These are phyloP conservation scores for Epichloe sibirici DNA, from an alignment of 2,329 filamentous ascomycete genomes.

Conservation along the genomic window DNA sequence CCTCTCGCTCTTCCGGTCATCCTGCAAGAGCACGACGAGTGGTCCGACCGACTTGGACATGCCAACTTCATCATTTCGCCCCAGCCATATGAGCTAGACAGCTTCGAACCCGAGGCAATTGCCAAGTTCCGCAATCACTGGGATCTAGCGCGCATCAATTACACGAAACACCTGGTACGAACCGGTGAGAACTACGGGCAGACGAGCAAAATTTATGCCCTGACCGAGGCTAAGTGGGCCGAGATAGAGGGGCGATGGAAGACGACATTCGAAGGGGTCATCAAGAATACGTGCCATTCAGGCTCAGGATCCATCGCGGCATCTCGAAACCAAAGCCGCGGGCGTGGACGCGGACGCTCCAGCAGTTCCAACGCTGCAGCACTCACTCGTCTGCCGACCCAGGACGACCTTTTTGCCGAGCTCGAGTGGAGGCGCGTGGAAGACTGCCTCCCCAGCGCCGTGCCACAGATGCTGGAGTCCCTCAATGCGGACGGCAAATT, in stretches of 20 bases:
- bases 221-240: slow-evolving; percentile 84
- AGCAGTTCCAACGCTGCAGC: slow-evolving; percentile 30
- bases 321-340: slow-evolving; percentile 27
- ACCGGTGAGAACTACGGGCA: slow-evolving; percentile 83
- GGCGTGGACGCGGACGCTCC: slow-evolving; percentile 26
- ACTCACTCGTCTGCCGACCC: slow-evolving; percentile 17
- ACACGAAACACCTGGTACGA: slow-evolving; percentile 76
- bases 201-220: slow-evolving; percentile 75
- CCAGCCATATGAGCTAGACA: slow-evolving; percentile 61
- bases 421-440: slow-evolving; percentile 35
- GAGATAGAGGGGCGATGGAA: slow-evolving; percentile 68
- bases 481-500: slow-evolving; percentile 72
- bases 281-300: slow-evolving; percentile 33
- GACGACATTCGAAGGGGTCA: slow-evolving; percentile 51
- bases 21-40: slow-evolving; percentile 61
- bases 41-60: slow-evolving; percentile 77
- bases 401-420: slow-evolving; percentile 28
- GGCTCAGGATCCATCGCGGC: slow-evolving; percentile 14
- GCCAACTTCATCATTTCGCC: slow-evolving; percentile 86
- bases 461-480: slow-evolving; percentile 56
- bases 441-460: slow-evolving; percentile 47
- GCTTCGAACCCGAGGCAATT: slow-evolving; percentile 43
- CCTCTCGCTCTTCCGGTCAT: slow-evolving; percentile 50
- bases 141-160: slow-evolving; percentile 74
- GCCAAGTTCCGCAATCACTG: slow-evolving; percentile 64